phyloP scores from a whole-genome alignment of 164 flowering plant genomes.

The Chimonanthus praecox region DNA sequence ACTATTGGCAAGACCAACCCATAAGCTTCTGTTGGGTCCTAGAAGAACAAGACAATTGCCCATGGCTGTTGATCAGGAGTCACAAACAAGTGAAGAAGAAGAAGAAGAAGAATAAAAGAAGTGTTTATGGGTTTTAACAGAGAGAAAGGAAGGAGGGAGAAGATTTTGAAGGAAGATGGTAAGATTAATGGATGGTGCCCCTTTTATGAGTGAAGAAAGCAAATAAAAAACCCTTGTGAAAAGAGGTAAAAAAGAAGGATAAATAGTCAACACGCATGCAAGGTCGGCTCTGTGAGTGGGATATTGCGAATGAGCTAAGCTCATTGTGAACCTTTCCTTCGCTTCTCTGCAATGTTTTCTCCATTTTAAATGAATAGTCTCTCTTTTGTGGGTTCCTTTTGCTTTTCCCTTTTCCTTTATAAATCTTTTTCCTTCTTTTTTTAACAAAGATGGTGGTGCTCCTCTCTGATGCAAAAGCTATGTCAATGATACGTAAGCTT shows the following conservation, averaged over 20 bases:
- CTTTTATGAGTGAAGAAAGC: too few relatives aligned
- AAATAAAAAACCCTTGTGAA: neutral
- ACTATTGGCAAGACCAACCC: neutral
- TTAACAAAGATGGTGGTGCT: too few relatives aligned
- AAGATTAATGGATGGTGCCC: neutral
- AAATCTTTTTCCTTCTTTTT: too few relatives aligned
- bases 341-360: neutral
- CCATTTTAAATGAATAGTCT: neutral
- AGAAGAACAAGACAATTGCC: slow-evolving; percentile 19
- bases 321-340: too few relatives aligned
- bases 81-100: neutral
- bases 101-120: neutral
- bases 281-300: slow-evolving; percentile 32
- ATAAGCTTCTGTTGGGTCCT: neutral
- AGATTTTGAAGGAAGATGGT: neutral
- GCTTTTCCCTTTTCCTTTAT: neutral
- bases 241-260: neutral
- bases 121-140: neutral
- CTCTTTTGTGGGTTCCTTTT: neutral
- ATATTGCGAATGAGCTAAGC: neutral
- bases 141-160: neutral
- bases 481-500: neutral
- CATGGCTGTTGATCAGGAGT: slow-evolving; percentile 13
- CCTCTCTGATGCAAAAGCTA: neutral
- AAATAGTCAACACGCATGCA: slow-evolving; percentile 35